Base-by-base conservation (phyloP, 1,284 basidiomycete species). In the Boletellus sp. region DNA sequence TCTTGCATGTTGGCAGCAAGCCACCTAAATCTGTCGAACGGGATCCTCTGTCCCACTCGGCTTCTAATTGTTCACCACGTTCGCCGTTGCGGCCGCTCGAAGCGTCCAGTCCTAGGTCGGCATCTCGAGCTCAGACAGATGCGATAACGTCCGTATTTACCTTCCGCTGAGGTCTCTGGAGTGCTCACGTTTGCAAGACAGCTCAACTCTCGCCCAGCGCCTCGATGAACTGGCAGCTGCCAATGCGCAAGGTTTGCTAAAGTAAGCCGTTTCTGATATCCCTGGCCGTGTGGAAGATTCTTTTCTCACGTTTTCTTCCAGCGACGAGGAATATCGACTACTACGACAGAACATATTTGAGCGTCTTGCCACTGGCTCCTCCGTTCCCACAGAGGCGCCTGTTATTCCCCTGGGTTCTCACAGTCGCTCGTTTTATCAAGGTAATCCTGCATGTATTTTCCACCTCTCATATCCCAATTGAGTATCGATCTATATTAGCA, bases 321-420 rank as follows among this genome's bases (percentile, higher is more conserved):
- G 85, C 59, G 83, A 87, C 59, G 84, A 88, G 55, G 86, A 87
- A 60, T 88, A 88, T 61, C 80, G 86, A 43, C 65, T 87, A 35
- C 72, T 89, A 8, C 79, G 86, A 29, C 84, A 87, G 61, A 85
- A 80, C 57, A 68, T 89, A 35, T 89, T 89, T 53, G 84, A 88
- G 58, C 77, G 85, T 45, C 79, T 86, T 53, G 74, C 84, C 14
- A 76, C 71, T 49, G 75, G 69, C 52, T 70, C 77, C 23, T 56
- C 70, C 7, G 70, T 85, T 16, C 84, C 85, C 16, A 69, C 73
- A 35, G 85, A 88, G 63, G 59, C 63, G 11, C 71, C 83, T 19
- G 59, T 86, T 34, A 78, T 87, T 38, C 81, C 82, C 34, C 70
- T 54, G 64, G 62, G 46, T 29, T 49, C 61, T 48, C 58, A 54